A percentile compares a stretch with the other conserved stretches of the same genome.
These are phyloP conservation scores for Aspergillus affinis DNA, from an alignment of 495 filamentous ascomycete genomes.

Conservation along the genomic window DNA sequence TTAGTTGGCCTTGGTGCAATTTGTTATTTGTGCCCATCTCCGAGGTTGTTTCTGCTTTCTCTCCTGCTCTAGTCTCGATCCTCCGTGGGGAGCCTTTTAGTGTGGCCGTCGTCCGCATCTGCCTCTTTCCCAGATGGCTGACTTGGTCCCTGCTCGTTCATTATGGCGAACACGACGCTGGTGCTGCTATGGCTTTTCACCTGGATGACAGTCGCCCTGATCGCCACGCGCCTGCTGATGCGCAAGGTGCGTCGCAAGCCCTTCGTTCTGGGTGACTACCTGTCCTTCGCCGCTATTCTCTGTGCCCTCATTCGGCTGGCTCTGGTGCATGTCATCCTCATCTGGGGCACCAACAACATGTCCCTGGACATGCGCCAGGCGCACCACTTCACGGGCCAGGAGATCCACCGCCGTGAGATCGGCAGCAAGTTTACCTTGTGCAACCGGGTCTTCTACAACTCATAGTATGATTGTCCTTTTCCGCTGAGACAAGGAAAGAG, in stretches of 20 bases:
- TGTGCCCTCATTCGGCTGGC: slow-evolving; percentile 25
- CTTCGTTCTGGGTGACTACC: slow-evolving; percentile 29
- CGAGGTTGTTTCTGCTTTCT: neutral
- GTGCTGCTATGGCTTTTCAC: slow-evolving; percentile 32
- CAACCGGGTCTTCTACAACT: slow-evolving; percentile 33
- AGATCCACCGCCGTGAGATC: slow-evolving; percentile 32
- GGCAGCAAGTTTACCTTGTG: slow-evolving; percentile 32
- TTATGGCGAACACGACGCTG: slow-evolving; percentile 19
- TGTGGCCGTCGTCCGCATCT: neutral
- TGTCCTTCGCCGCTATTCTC: slow-evolving; percentile 26
- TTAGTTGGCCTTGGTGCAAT: neutral
- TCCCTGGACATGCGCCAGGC: slow-evolving; percentile 13
- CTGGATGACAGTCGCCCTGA: slow-evolving; percentile 24
- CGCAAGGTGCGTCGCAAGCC: slow-evolving; percentile 22
- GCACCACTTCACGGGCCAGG: slow-evolving; percentile 25
- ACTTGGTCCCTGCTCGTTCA: slow-evolving; percentile 2
- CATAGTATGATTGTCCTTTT: slow-evolving; percentile 23
- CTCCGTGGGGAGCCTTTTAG: neutral
- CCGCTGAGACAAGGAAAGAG: neutral
- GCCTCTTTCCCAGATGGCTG: neutral
- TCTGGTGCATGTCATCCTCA: slow-evolving; percentile 32
- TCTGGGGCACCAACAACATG: slow-evolving; percentile 40
- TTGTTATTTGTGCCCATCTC: neutral
- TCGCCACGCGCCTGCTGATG: slow-evolving; percentile 25
- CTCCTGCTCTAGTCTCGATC: neutral